Evolutionary conservation across 73 alveolate species (phyloP).

Genomic region (Symbiodinium natans): DNA sequence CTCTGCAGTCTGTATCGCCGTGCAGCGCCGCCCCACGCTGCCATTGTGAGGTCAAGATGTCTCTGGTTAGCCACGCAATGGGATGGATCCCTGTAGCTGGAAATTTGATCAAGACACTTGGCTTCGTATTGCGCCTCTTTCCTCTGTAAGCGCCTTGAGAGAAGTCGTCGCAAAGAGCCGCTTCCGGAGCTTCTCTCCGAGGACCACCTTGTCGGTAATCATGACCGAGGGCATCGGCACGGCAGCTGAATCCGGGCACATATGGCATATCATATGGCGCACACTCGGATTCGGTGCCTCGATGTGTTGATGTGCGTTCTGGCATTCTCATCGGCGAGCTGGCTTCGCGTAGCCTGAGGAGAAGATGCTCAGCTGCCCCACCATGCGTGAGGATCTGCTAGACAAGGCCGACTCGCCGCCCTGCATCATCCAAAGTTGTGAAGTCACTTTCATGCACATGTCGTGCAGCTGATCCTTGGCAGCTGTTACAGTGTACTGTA

Average conservation of each 20-base stretch:
- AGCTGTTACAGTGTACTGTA: no score
- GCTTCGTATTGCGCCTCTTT: background rate
- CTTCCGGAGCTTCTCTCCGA: background rate
- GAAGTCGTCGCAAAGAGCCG: no score
- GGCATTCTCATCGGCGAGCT: no score
- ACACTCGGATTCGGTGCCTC: no score
- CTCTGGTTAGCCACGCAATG: constrained; percentile 43
- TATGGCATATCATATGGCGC: background rate
- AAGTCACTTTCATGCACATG: no score
- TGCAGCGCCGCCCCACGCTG: no score
- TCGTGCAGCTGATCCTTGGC: no score
- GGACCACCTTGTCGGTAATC: constrained; percentile 41
- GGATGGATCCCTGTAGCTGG: constrained; percentile 88
- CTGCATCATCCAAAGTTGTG: no score
- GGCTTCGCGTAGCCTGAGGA: background rate
- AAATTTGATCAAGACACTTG: constrained; percentile 36
- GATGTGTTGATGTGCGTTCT: no score
- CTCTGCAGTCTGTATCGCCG: no score
- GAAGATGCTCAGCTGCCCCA: constrained; percentile 44
- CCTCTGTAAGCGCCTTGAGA: no score
- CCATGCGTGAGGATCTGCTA: constrained; percentile 17
- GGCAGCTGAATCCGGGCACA: constrained; percentile 32
- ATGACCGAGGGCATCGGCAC: constrained; percentile 84
- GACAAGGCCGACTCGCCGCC: background rate
- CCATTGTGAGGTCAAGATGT: constrained; percentile 55